Percentiles rank a stretch among this genome's conserved stretches.
Evolutionary conservation across 345 rosid species (phyloP).

Genomic region (Eutrema japonicum): DNA sequence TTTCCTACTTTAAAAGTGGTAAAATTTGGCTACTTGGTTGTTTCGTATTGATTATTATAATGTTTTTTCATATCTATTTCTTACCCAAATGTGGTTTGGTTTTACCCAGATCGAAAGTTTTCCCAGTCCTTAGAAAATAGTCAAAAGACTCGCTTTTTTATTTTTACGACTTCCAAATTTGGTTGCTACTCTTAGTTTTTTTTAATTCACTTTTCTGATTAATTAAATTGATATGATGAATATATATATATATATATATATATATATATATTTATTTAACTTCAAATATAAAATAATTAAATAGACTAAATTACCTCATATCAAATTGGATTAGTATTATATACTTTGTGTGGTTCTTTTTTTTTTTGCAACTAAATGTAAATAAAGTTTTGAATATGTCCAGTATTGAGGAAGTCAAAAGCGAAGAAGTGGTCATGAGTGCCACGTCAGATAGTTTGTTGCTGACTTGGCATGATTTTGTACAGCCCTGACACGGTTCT

Average conservation of each 20-base stretch:
- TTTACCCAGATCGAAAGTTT: conserved; percentile 22
- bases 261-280: not conserved
- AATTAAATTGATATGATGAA: not conserved
- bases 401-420: conserved; percentile 40
- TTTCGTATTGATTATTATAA: conserved; percentile 10
- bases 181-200: not conserved
- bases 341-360: not conserved
- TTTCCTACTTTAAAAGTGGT: conserved; percentile 39
- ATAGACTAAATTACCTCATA: not conserved
- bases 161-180: conserved; percentile 9
- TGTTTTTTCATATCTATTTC: conserved; percentile 25
- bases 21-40: conserved; percentile 44
- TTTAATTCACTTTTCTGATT: conserved; percentile 14
- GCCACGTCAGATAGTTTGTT: conserved; percentile 34
- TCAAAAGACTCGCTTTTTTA: conserved; percentile 7
- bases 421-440: conserved; percentile 38
- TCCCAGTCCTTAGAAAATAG: conserved; percentile 32
- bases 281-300: not conserved
- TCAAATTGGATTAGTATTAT: not conserved
- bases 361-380: not conserved
- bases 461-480: conserved; percentile 39
- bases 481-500: conserved; percentile 32
- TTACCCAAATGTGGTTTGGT: conserved; percentile 36
- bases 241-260: too few relatives aligned
- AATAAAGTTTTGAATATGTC: conserved; percentile 33